Evolutionary conservation across 352 stramenopile genomes (phyloP).

Genomic region (Pythium grandisporangium): DNA sequence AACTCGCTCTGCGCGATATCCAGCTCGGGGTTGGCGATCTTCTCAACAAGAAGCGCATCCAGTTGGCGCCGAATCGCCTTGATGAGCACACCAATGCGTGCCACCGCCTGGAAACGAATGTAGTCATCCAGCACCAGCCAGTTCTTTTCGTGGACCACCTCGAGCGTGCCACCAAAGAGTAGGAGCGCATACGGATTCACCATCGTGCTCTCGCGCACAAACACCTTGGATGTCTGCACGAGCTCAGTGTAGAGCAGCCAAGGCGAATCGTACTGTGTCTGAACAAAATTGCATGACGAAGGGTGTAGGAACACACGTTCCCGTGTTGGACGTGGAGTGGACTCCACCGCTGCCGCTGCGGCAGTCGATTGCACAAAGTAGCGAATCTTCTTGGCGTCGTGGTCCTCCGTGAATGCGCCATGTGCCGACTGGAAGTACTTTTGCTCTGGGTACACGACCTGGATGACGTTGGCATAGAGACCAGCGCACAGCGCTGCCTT

Average conservation of each 20-base stretch:
- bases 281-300: constrained; percentile 84
- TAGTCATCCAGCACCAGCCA: constrained; percentile 82
- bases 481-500: constrained; percentile 80
- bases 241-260: constrained; percentile 95
- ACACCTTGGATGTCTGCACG: constrained; percentile 96
- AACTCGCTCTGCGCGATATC: constrained; percentile 86
- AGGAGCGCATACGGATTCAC: constrained; percentile 95
- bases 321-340: too few relatives aligned
- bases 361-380: constrained; percentile 74
- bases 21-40: constrained; percentile 90
- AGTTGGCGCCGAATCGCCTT: constrained; percentile 92
- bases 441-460: constrained; percentile 86
- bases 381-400: constrained; percentile 89
- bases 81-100: constrained; percentile 94
- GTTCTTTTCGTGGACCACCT: constrained; percentile 89
- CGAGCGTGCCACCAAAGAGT: constrained; percentile 95
- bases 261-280: constrained; percentile 92
- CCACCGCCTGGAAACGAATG: constrained; percentile 91
- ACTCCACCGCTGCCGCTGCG: constrained; percentile 7
- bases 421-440: constrained; percentile 93
- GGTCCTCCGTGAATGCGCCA: constrained; percentile 86
- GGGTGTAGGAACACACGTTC: constrained; percentile 97
- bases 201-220: constrained; percentile 96
- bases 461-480: constrained; percentile 72
- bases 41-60: constrained; percentile 89